Conservation (phyloP, 2,329 filamentous ascomycete genomes). For the Clonostachys rosea region DNA sequence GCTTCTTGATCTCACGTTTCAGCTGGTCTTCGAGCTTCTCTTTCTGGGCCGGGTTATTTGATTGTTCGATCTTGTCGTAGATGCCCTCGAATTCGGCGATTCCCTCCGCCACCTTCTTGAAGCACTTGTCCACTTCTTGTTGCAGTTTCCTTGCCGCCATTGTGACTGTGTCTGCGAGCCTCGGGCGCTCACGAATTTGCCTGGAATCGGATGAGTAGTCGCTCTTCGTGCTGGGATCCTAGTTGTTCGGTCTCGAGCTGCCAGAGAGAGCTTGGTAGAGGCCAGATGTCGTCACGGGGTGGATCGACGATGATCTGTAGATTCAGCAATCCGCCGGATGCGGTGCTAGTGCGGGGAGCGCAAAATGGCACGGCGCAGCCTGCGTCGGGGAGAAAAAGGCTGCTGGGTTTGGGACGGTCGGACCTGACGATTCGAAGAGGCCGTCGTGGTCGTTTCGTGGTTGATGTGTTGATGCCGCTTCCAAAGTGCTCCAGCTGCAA, state of each 20-base stretch:
- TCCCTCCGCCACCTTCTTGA: constrained; percentile 96
- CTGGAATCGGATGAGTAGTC: not conserved
- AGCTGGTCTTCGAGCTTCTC: constrained; percentile 97
- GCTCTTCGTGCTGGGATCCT: not conserved
- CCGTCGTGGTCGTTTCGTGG: too few relatives aligned
- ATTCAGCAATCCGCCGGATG: not conserved
- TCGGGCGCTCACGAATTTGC: not conserved
- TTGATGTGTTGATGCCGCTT: too few relatives aligned
- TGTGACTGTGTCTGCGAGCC: constrained; percentile 20
- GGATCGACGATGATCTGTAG: not conserved
- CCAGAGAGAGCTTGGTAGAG: not conserved
- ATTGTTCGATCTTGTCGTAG: constrained; percentile 95
- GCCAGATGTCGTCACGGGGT: not conserved
- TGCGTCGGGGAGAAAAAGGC: too few relatives aligned
- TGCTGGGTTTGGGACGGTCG: too few relatives aligned
- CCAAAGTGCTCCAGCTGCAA: too few relatives aligned
- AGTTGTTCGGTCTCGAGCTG: not conserved
- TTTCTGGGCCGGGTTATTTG: constrained; percentile 89
- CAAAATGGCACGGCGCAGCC: too few relatives aligned
- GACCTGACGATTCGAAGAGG: too few relatives aligned
- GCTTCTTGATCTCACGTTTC: constrained; percentile 99
- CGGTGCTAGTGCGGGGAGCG: too few relatives aligned
- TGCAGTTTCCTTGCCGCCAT: constrained; percentile 97
- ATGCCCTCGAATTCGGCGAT: constrained; percentile 89
- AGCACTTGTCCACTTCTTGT: constrained; percentile 98